Percentiles rank a stretch among this genome's conserved stretches.
Evolutionary conservation across 257 asterid species (phyloP).

Genomic region (Nicotiana tomentosiformis): DNA sequence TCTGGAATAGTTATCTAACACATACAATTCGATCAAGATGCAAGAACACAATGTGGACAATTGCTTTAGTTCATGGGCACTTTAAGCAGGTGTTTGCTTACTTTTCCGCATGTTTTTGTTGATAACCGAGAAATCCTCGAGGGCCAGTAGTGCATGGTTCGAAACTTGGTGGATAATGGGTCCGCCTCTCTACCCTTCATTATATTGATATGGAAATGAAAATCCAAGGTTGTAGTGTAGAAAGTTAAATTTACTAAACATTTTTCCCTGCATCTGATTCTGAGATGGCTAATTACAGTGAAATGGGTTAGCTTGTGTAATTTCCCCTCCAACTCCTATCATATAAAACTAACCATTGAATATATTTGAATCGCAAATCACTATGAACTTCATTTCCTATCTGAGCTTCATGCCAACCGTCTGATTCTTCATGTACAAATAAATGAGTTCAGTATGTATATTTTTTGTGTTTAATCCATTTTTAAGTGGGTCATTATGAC

Average conservation of each 20-base stretch:
- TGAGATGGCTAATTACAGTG: background rate
- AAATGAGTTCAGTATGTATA: background rate
- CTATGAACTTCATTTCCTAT: background rate
- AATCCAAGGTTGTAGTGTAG: background rate
- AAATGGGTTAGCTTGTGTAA: background rate
- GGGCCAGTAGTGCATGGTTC: background rate
- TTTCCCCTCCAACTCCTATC: background rate
- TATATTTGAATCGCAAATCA: background rate
- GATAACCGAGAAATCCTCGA: background rate
- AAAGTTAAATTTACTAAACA: background rate
- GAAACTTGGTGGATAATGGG: background rate
- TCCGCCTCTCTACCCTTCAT: background rate
- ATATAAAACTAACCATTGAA: background rate
- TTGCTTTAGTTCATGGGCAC: constrained; percentile 94
- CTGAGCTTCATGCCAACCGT: background rate
- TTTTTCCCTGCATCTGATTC: background rate
- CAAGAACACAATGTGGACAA: constrained; percentile 88
- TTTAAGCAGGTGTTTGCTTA: constrained; percentile 63
- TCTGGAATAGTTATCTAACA: constrained; percentile 94
- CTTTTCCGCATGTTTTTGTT: background rate
- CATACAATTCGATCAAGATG: constrained; percentile 79
- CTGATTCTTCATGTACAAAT: background rate
- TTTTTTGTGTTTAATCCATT: background rate
- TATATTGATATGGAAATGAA: background rate
- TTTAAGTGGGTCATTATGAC: background rate